Evolutionary conservation across 2,329 filamentous ascomycete genomes (phyloP).

Genomic region (Rhinocladiella similis): DNA sequence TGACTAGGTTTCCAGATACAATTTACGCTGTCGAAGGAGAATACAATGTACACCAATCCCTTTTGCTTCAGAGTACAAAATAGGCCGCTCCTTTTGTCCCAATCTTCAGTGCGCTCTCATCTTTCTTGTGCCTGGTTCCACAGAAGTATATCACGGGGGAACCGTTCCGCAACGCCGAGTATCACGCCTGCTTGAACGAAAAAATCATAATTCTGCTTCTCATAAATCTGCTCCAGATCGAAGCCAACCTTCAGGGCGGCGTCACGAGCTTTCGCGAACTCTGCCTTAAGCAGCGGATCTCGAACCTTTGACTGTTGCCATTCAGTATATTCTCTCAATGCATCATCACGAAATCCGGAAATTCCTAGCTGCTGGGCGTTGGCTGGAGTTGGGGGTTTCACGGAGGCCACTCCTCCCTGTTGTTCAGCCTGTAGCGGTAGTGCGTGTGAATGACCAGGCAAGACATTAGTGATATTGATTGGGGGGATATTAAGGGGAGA

Average conservation of each 20-base stretch:
- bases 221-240: no score
- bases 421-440: background rate
- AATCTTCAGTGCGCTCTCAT: background rate
- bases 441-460: constrained; percentile 12
- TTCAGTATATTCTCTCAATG: constrained; percentile 19
- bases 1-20: no score
- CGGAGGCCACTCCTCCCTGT: background rate
- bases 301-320: constrained; percentile 27
- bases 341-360: constrained; percentile 22
- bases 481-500: constrained; percentile 26
- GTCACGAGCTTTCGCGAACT: no score
- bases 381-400: background rate
- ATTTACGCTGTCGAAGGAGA: no score
- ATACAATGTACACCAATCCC: no score
- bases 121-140: background rate
- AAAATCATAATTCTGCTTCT: no score
- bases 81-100: constrained; percentile 20
- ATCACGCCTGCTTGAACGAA: no score
- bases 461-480: constrained; percentile 35
- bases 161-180: background rate
- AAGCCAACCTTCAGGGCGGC: no score
- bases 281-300: constrained; percentile 14
- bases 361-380: constrained; percentile 20
- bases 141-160: background rate
- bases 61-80: no score